These are phyloP conservation scores for Rhodomyrtus psidioides DNA, from an alignment of 441 rosid species.

Conservation along the genomic window DNA sequence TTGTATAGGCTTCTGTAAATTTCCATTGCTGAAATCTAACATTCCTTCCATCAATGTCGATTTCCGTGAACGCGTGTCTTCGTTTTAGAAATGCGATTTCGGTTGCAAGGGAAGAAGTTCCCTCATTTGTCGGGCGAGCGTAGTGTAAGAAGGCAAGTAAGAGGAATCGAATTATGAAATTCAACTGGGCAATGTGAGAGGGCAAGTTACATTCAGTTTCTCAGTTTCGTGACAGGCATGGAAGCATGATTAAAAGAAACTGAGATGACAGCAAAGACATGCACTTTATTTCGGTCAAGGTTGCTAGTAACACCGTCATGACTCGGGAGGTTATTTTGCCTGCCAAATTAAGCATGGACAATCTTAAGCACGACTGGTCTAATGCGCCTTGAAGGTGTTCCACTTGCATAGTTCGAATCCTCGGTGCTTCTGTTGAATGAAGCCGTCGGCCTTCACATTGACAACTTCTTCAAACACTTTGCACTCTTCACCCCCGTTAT, in stretches of 20 bases:
- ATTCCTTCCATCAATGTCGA: background rate
- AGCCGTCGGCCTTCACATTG: slow-evolving; percentile 20
- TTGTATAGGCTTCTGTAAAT: background rate
- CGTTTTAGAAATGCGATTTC: background rate
- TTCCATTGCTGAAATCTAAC: background rate
- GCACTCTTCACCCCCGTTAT: background rate
- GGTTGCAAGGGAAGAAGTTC: background rate
- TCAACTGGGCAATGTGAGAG: background rate
- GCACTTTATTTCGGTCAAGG: slow-evolving; percentile 19
- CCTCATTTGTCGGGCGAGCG: background rate
- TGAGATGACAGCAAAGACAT: background rate
- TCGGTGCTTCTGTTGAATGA: slow-evolving; percentile 27
- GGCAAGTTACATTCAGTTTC: no score
- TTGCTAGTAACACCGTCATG: background rate
- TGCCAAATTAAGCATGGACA: background rate
- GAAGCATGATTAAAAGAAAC: background rate
- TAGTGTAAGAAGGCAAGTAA: background rate
- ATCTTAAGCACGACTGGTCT: background rate
- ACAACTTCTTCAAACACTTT: slow-evolving; percentile 6
- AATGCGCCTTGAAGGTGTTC: slow-evolving; percentile 32
- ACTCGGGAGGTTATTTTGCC: background rate
- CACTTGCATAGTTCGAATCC: slow-evolving; percentile 41
- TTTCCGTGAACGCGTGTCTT: background rate
- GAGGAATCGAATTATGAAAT: background rate
- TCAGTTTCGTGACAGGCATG: background rate